Base-by-base conservation (phyloP, 176 grass and related monocot species). In the Carex parvula region DNA sequence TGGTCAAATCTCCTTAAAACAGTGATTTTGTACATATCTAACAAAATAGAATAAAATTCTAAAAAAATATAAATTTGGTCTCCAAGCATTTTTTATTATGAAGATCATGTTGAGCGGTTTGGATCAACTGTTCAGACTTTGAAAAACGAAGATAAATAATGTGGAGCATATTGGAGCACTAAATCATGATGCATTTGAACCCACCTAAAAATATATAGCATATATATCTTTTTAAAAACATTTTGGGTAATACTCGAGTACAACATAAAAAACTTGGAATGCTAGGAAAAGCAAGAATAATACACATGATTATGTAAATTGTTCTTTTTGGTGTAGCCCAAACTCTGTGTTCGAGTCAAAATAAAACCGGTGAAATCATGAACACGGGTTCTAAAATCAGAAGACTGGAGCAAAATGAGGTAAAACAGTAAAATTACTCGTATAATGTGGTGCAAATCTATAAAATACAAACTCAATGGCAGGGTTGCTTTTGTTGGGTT, bases 351-450 rank as follows among this genome's bases (percentile, higher is more conserved):
- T 37, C 30, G 30, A 12, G 30, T 53, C 42, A 75, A 75, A 6
- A 6, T 53, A 75, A 75, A 75, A 52, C 11, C n/a, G 10, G n/a
- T 14, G 44, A 53, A 72, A 75, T 75, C 14, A 75, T 52, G 70
- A 26, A 75, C 0, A 33, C 41, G 14, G 11, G 44, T 29, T 14
- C 44, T 24, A 70, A 41, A 68, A 10, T 70, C 67, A 15, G 67
- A 70, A 70, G 20, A 22, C 2, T n/a, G 20, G 12, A 11, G 8
- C 24, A 66, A 82, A 54, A 41, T 8, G 6, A 53, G 21, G 81
- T 83, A 83, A 83, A 83, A 83, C 15, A 54, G 81, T 83, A 66
- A 82, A 83, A 68, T 30, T n/a, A 11, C 37, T 66, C 3, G 13
- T 53, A 83, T n/a, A 20, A 83, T 37, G 81, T 24, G 81, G 81